phyloP scores from a whole-genome alignment of 1,284 basidiomycete genomes.

The Ustilago esculenta region DNA sequence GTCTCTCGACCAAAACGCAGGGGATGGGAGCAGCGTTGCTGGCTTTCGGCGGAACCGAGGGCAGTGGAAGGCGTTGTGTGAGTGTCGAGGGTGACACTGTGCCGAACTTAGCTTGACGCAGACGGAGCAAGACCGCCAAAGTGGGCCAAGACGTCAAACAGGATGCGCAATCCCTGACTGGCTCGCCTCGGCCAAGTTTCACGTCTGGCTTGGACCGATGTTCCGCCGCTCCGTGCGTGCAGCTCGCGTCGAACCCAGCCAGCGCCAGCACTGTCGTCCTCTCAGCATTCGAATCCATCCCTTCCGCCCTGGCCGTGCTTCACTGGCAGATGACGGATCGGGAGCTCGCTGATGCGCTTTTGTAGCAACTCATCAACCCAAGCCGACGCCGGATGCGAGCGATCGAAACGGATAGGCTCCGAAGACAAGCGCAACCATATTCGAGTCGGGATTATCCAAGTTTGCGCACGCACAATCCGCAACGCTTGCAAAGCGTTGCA shows the following conservation, averaged over 20 bases:
- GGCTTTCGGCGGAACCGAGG: background rate
- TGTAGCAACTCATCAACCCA: too few species aligned
- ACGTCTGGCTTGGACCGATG: slow-evolving; percentile 22
- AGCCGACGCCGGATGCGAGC: too few species aligned
- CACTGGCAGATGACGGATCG: too few species aligned
- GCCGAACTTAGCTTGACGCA: slow-evolving; percentile 1
- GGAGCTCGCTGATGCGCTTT: too few species aligned
- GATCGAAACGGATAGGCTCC: too few species aligned
- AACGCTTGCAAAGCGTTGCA: too few species aligned
- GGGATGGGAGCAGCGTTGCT: too few species aligned
- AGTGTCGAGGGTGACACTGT: background rate
- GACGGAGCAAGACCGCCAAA: background rate
- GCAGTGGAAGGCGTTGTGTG: slow-evolving; percentile 1
- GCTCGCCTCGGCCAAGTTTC: slow-evolving; percentile 25
- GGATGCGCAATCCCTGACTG: slow-evolving; percentile 1
- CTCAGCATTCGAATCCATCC: too few species aligned
- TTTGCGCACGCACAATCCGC: too few species aligned
- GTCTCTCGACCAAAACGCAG: too few species aligned
- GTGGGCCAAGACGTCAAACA: background rate
- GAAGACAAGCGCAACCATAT: too few species aligned
- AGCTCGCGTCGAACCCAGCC: background rate
- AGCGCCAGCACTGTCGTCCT: background rate
- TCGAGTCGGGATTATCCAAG: background rate
- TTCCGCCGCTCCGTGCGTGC: slow-evolving; percentile 10
- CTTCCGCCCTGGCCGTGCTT: too few species aligned